Evolutionary conservation across 169 alveolate species (phyloP).

Genomic region (Cryptosporidium viatorum): DNA sequence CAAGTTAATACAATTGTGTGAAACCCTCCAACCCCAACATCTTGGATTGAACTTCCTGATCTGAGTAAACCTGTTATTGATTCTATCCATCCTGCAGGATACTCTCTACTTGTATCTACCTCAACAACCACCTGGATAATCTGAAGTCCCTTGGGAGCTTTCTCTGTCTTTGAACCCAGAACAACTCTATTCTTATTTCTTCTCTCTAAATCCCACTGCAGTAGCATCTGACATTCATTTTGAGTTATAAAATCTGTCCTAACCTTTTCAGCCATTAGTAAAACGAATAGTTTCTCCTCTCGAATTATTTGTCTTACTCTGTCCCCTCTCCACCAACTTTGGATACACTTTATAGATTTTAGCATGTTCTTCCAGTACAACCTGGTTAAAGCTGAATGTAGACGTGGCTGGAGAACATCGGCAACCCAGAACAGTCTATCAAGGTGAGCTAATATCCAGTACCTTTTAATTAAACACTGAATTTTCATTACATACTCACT

Average conservation of each 20-base stretch:
- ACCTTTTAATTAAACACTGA: constrained; percentile 61
- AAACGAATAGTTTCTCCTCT: constrained; percentile 77
- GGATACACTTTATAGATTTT: constrained; percentile 74
- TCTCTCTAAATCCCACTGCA: constrained; percentile 68
- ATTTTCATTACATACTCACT: constrained; percentile 54
- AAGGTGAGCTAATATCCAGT: constrained; percentile 71
- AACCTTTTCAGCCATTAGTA: constrained; percentile 76
- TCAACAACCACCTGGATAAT: constrained; percentile 61
- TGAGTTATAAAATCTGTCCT: constrained; percentile 59
- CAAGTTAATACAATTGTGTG: constrained; percentile 49
- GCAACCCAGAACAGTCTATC: constrained; percentile 66
- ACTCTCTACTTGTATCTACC: constrained; percentile 63
- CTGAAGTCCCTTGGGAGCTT: constrained; percentile 61
- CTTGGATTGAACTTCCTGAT: constrained; percentile 26
- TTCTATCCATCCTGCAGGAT: constrained; percentile 73
- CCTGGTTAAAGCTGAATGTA: constrained; percentile 65
- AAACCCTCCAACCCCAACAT: constrained; percentile 67
- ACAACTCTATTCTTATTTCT: constrained; percentile 59
- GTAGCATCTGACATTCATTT: constrained; percentile 18
- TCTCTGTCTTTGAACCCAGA: constrained; percentile 31
- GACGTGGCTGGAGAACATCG: constrained; percentile 59
- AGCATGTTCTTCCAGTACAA: constrained; percentile 55
- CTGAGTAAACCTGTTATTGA: constrained; percentile 38
- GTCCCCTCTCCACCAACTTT: constrained; percentile 81
- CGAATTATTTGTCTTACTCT: constrained; percentile 78